Evolutionary conservation across 177 flowering plant genomes (phyloP), one percentile per base, ranked within the genome.

Genomic region (Vitis hybrid): DNA sequence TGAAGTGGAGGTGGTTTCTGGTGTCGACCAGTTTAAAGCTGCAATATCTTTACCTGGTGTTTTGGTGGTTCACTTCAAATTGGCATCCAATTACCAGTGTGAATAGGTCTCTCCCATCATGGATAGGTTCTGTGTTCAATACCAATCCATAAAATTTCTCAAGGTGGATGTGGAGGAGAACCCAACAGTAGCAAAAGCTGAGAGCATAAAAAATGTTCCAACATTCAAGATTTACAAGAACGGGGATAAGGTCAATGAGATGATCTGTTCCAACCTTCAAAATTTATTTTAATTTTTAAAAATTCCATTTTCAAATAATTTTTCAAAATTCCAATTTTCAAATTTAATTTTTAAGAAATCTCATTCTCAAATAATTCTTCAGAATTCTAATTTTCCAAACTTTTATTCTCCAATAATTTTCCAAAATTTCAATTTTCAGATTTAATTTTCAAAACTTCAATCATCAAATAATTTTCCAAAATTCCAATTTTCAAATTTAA

Each of bases 31-130:
- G 64, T 87, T 87, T 61, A 90, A 78, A 76, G 89, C 92, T 48
- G 90, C 86, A 56, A 77, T 88, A 70, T 81, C 92, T 50, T 87
- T 85, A n/a, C 86, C 88, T 63, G 88, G 98, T 93, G 83, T 86
- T 22, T 86, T 89, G 13, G 89, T 91, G 58, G 92, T 91, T 50
- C 83, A 85, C 76, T 93, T 93, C 76, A 81, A 77, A 74, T 70
- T 66, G 52, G 68, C 69, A 26, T 53, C 82, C 15, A 76, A 74
- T 58, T 70, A 48, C 16, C 71, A 76, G 66, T 80, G 82, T 56
- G 78, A 77, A 48, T 77, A 76, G 34, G 75, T 80, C 67, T 78
- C 85, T 13, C 78, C 76, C 39, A 76, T 80, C 67, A 54, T 80
- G 55, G 72, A 80, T 63, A 64, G 31, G n/a, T 1, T 18, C 74